Evolutionary conservation across 768 basidiomycete species (phyloP), one percentile per base, ranked within the genome.

Genomic region (Lentinula aciculospora): DNA sequence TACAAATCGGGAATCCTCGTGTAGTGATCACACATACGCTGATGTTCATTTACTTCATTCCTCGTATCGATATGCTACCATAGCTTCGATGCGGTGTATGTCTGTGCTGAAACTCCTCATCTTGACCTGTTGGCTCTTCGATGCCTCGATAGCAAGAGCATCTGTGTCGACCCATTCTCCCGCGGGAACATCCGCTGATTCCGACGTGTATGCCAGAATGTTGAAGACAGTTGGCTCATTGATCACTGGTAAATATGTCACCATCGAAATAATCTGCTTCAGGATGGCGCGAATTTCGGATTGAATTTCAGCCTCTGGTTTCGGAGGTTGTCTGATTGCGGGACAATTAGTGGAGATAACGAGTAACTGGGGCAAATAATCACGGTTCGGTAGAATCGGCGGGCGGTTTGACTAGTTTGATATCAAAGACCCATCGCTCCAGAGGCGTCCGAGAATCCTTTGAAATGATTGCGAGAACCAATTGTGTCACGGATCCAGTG

Each of bases 351-450:
- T 7, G 12, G 25, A 17, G 4, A 31, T 1, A n/a, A 29, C 29
- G 8, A 60, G 42, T 53, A 25, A 45, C 3, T 19, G 17, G 40
- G n/a, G 37, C 9, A 19, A 23, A 37, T 21, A 74, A 84, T 62
- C 67, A 88, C 85, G 76, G 70, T 65, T 79, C 76, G 44, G 72
- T 65, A 31, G 75, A 68, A 49, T 81, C 80, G 1, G 78, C 65
- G 9, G 84, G 74, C 23, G 81, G 83, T 55, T 89, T 85, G 42
- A 92, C 83, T 54, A 94, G 79, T 66, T 92, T 87, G 70, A 99
- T 81, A 71, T 98, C 95, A 69, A 99, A 98, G 48, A 98, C 94
- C 97, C 97, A 99, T 61, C 97, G 82, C 72, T 99, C 97, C 46
- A 98, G 82, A 8, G 95, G 89, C 53, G 88, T 84, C 34, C 92